Evolutionary conservation across 2,329 filamentous ascomycete species (phyloP), one percentile per base, ranked within the genome.

Genomic region (Pseudomassariella vexata): DNA sequence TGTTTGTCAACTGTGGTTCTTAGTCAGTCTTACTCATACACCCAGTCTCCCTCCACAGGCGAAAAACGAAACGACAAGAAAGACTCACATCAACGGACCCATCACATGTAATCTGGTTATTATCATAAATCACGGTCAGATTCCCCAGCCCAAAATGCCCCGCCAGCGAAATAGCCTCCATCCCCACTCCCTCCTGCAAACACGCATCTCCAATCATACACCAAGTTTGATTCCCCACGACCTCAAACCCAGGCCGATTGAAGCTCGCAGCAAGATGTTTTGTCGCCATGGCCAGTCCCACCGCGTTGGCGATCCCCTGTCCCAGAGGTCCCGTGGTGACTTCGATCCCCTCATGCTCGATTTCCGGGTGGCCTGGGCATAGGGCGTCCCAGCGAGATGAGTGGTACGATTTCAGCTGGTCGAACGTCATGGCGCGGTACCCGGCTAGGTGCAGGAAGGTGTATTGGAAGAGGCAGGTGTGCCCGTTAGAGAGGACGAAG

Each of bases 401-500:
- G 40, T 70, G 65, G 38, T 74, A 74, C 1, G 60, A 64, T 41
- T 68, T 70, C 19, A 75, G 53, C 42, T 75, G 63, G 5, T 73
- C 66, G 14, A 72, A 47, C 0, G 68, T 70, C 66, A 68, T 70
- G 32, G 53, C 53, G 22, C 63, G 60, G 49, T 67, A 71, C 6
- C 69, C 70, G 6, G 57, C 56, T 4, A 74, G 55, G 35, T 75
- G 66, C 12, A 69, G 52, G 34, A 73, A 63, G 1, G 54, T 47
- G 40, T 74, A 73, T 34, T 69, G 64, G 39, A 68, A 71, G 10
- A 73, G 49, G 36, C 66, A 68, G 2, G 65, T 60, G 39, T 73
- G 68, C 52, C 57, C 74, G 39, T 79, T 78, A 5, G 70, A 76
- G 3, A 79, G 58, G 1, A 78, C 65, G 41, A 79, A 78, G 15